These are phyloP conservation scores for Pezicula radicicola DNA, from an alignment of 2,329 filamentous ascomycete species.

Conservation along the genomic window DNA sequence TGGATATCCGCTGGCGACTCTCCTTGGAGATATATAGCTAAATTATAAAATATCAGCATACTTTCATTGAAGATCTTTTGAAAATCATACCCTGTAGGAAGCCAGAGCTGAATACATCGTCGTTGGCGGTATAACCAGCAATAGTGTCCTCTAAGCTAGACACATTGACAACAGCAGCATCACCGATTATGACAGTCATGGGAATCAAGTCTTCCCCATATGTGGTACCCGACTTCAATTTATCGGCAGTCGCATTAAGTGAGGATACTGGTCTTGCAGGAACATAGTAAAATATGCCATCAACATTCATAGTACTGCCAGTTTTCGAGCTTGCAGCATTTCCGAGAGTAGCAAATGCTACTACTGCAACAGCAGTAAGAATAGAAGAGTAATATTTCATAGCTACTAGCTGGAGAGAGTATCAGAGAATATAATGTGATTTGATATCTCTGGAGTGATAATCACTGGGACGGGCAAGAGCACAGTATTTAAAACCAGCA, in stretches of 20 bases:
- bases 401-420: no score
- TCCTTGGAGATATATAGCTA: conserved; percentile 1
- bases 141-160: conserved; percentile 14
- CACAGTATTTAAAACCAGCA: no score
- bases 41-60: not conserved
- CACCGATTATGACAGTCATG: conserved; percentile 21
- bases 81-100: conserved; percentile 20
- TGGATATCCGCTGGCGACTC: conserved; percentile 16
- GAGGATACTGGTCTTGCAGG: conserved; percentile 17
- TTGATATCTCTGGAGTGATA: no score
- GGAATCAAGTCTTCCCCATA: conserved; percentile 19
- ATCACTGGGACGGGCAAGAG: no score
- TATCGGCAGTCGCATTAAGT: conserved; percentile 12
- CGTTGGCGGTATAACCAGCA: conserved; percentile 15
- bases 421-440: no score
- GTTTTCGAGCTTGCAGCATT: conserved; percentile 7
- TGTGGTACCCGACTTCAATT: conserved; percentile 8
- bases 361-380: not conserved
- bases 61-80: no score
- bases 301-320: conserved; percentile 18
- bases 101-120: conserved; percentile 25
- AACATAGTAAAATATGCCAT: conserved; percentile 31
- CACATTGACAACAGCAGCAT: conserved; percentile 13
- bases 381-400: not conserved
- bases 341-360: conserved; percentile 1